Percentiles rank a stretch among this genome's conserved stretches.
These are phyloP conservation scores for Linnemannia elongata DNA, from an alignment of 192 early-diverging fungal species.

Conservation along the genomic window DNA sequence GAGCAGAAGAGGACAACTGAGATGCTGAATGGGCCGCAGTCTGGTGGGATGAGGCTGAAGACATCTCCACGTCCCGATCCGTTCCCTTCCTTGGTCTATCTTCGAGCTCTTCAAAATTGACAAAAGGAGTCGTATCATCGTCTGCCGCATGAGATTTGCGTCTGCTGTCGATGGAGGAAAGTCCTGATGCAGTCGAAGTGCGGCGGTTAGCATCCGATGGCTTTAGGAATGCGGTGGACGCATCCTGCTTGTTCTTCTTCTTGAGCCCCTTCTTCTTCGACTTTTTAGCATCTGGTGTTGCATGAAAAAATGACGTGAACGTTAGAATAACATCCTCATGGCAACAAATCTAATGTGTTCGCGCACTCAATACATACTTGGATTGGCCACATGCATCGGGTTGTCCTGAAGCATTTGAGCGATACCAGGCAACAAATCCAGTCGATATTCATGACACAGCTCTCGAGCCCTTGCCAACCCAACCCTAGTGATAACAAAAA, in stretches of 20 bases:
- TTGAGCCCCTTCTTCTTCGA: conserved; percentile 20
- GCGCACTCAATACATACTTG: conserved; percentile 21
- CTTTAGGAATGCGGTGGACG: not conserved
- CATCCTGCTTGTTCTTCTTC: conserved; percentile 12
- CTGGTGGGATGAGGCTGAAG: not conserved
- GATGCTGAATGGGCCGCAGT: not conserved
- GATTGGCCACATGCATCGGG: conserved; percentile 21
- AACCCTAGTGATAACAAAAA: conserved; percentile 20
- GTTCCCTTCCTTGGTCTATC: conserved; percentile 33
- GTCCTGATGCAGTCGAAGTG: not conserved
- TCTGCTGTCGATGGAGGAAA: conserved; percentile 15
- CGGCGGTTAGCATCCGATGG: conserved; percentile 6
- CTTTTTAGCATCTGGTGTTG: not conserved
- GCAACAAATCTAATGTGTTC: no score
- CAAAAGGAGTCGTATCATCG: conserved; percentile 51
- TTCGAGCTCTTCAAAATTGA: conserved; percentile 54
- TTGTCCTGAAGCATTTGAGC: conserved; percentile 55
- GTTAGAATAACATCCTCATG: not conserved
- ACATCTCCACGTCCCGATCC: conserved; percentile 46
- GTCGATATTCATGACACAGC: conserved; percentile 47
- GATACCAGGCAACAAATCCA: conserved; percentile 46
- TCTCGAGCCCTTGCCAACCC: conserved; percentile 49
- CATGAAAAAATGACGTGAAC: not conserved
- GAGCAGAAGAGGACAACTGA: not conserved
- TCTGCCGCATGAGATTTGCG: conserved; percentile 50